Conservation (phyloP, 2,329 filamentous ascomycete species). For the Talaromyces sp. region DNA sequence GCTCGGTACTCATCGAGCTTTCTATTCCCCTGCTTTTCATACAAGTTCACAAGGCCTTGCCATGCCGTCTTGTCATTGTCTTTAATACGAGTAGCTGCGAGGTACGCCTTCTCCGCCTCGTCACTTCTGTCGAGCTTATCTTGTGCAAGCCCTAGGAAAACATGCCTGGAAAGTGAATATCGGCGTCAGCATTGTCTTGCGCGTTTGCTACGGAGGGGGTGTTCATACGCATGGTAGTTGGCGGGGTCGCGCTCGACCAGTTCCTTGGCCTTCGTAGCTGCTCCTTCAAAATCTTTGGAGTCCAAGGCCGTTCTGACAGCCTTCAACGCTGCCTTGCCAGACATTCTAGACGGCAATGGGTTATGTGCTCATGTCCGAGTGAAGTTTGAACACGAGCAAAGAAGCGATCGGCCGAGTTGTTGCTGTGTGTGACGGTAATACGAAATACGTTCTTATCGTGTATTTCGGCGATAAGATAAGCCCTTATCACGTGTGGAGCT, state of each 20-base stretch:
- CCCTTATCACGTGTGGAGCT: not conserved
- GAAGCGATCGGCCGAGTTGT: not conserved
- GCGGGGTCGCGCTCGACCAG: constrained; percentile 67
- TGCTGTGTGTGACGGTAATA: not conserved
- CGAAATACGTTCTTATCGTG: not conserved
- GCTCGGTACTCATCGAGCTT: constrained; percentile 70
- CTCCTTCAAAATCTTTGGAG: constrained; percentile 72
- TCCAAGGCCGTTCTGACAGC: constrained; percentile 73
- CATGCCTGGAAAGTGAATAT: constrained; percentile 47
- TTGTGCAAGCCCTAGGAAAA: constrained; percentile 82
- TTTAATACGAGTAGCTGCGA: constrained; percentile 64
- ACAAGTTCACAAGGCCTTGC: constrained; percentile 83
- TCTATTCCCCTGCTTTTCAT: constrained; percentile 66
- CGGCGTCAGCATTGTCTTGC: constrained; percentile 9
- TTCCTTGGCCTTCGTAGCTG: constrained; percentile 61
- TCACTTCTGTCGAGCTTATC: constrained; percentile 69
- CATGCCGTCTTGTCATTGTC: constrained; percentile 76
- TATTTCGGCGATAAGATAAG: not conserved
- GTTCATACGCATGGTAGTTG: constrained; percentile 69
- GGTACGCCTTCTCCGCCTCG: constrained; percentile 72
- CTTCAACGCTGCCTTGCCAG: constrained; percentile 69
- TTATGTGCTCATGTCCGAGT: not conserved
- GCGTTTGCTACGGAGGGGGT: not conserved
- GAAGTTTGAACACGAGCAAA: not conserved
- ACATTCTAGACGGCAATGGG: constrained; percentile 27